Evolutionary conservation across 371 early-diverging fungal genomes (phyloP).

Genomic region (Rhizopus stolonifer): DNA sequence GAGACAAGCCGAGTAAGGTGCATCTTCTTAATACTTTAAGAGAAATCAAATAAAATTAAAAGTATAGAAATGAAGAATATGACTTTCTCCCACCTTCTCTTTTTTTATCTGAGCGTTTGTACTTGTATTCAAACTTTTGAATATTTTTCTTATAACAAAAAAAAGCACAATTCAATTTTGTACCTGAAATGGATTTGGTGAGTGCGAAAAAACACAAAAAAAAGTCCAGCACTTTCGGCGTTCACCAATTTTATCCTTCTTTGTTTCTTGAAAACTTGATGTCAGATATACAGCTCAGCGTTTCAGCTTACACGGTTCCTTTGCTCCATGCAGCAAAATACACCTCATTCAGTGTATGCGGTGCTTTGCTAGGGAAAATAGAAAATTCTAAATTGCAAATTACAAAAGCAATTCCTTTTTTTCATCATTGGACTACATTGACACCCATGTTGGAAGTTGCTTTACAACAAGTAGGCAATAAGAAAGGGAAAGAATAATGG

Average conservation of each 20-base stretch:
- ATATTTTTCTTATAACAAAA: no score
- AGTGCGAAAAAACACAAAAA: no score
- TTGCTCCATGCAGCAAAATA: slow-evolving; percentile 83
- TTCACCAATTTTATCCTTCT: no score
- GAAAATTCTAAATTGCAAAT: slow-evolving; percentile 38
- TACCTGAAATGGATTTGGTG: no score
- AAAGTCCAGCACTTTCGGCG: no score
- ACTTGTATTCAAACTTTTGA: no score
- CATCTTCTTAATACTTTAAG: no score
- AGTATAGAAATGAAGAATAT: no score
- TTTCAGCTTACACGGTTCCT: slow-evolving; percentile 69
- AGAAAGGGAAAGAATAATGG: neutral
- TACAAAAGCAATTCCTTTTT: slow-evolving; percentile 71
- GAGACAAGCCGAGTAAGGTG: no score
- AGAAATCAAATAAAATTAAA: no score
- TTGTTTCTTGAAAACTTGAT: neutral
- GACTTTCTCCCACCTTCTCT: no score
- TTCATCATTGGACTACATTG: slow-evolving; percentile 76
- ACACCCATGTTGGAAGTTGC: slow-evolving; percentile 81
- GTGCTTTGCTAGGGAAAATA: slow-evolving; percentile 59
- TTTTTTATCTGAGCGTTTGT: neutral
- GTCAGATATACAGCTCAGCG: slow-evolving; percentile 1
- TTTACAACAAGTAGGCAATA: slow-evolving; percentile 62
- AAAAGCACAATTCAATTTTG: neutral
- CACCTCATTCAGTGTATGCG: slow-evolving; percentile 68